Conservation (phyloP, 169 alveolate species). For the Plasmodium sp. region DNA sequence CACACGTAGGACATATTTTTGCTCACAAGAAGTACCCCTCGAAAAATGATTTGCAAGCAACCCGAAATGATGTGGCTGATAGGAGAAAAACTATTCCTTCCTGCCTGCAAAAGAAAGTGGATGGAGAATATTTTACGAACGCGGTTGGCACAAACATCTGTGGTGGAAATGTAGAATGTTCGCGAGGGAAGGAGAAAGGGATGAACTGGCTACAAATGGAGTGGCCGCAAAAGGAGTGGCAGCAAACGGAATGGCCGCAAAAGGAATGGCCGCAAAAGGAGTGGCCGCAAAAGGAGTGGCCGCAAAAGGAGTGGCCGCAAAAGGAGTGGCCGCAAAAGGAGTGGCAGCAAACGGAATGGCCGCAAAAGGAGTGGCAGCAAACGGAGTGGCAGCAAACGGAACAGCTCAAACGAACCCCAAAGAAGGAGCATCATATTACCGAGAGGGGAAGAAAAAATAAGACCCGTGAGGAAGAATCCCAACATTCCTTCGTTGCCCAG, state of each 20-base stretch:
- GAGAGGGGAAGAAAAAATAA: not conserved
- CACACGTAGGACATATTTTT: not conserved
- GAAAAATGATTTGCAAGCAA: not conserved
- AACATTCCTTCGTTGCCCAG: not conserved
- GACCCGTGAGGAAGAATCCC: not conserved
- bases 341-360: not conserved
- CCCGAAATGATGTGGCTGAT: not conserved
- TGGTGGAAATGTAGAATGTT: not conserved
- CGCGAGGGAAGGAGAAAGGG: not conserved
- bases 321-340: not conserved
- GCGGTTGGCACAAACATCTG: not conserved
- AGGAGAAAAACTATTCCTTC: not conserved
- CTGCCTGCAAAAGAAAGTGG: not conserved
- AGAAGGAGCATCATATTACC: not conserved
- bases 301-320: not conserved
- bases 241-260: too few species aligned
- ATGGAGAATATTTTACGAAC: not conserved
- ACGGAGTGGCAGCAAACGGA: not conserved
- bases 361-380: too few species aligned
- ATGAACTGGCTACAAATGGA: not conserved
- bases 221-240: not conserved
- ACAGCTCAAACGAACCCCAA: not conserved
- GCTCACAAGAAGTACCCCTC: not conserved
- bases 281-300: too few species aligned
- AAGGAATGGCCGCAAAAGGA: too few species aligned